Evolutionary conservation across 2,329 filamentous ascomycete species (phyloP).

Genomic region (Botrytis tulipae): DNA sequence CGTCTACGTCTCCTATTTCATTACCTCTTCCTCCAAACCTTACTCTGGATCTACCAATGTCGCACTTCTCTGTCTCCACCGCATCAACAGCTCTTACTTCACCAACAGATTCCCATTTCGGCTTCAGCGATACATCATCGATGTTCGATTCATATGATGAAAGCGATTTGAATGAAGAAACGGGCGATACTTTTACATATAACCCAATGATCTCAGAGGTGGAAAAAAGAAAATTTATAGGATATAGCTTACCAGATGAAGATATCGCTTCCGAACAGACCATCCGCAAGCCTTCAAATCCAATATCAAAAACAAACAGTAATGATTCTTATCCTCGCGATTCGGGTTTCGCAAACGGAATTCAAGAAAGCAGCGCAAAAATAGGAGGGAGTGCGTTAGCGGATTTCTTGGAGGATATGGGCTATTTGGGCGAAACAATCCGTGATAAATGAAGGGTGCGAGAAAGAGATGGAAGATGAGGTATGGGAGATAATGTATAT

Average conservation of each 20-base stretch:
- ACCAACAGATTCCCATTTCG: constrained; percentile 33
- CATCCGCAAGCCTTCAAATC: constrained; percentile 22
- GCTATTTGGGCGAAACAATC: constrained; percentile 49
- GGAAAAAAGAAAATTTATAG: constrained; percentile 24
- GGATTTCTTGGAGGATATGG: constrained; percentile 49
- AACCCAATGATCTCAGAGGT: constrained; percentile 24
- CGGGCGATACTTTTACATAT: constrained; percentile 33
- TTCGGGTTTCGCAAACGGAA: background rate
- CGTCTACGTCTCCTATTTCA: constrained; percentile 21
- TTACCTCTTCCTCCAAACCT: constrained; percentile 28
- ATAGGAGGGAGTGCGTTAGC: constrained; percentile 41
- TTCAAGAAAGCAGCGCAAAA: background rate
- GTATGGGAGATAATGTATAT: background rate
- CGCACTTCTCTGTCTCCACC: constrained; percentile 37
- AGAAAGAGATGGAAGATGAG: background rate
- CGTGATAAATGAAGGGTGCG: constrained; percentile 19
- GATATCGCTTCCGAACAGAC: constrained; percentile 29
- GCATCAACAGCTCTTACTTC: constrained; percentile 33
- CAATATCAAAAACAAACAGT: constrained; percentile 17
- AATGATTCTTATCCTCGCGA: constrained; percentile 23
- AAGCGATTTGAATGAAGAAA: constrained; percentile 29
- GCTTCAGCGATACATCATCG: constrained; percentile 29
- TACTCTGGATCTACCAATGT: constrained; percentile 30
- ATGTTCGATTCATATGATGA: constrained; percentile 30
- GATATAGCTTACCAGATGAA: constrained; percentile 31